Evolutionary conservation across 2,329 filamentous ascomycete genomes (phyloP), one percentile per base, ranked within the genome.

Genomic region (Paecilomyces niveus): DNA sequence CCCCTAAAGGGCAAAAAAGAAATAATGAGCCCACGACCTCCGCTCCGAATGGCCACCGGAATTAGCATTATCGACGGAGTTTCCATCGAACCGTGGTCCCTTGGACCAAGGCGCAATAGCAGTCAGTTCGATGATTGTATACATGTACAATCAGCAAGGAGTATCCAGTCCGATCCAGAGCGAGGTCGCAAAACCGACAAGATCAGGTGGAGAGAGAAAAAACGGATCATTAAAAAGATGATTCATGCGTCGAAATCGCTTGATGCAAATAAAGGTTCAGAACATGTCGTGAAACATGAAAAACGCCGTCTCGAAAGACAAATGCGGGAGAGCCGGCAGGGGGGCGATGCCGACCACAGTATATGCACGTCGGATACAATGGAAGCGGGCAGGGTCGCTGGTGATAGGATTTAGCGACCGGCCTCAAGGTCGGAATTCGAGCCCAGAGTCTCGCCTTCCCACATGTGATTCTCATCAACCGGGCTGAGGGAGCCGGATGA

Each of bases 401-500:
- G n/a, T n/a, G 55, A 24, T 33, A 54, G 24, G 51, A 59, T 49
- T 65, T 69, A 74, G 53, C 74, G 71, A 59, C 71, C 74, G 13
- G 73, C 65, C 65, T 77, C 75, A 33, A 76, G 62, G 56, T 77
- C 75, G 53, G 72, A 68, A 33, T 70, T 69, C 21, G 70, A 72
- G 45, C 70, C 70, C 32, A 75, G 61, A 13, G 70, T 70, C 59
- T 77, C 75, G 45, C 72, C 72, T 59, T 76, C 75, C 75, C 75
- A 77, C 2, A 73, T 66, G 55, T 82, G 79, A 59, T 78, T 79
- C 62, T 87, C 85, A 62, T 86, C 84, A 32, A 83, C 81, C 22
- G 84, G 84, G 67, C 84, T 87, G 55, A 85, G 72, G 54, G 82
- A 84, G 54, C 84, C 83, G 24, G 83, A 88, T 45, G 87, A 89